Evolutionary conservation across 345 rosid species (phyloP).

Genomic region (Anacardium occidentale): DNA sequence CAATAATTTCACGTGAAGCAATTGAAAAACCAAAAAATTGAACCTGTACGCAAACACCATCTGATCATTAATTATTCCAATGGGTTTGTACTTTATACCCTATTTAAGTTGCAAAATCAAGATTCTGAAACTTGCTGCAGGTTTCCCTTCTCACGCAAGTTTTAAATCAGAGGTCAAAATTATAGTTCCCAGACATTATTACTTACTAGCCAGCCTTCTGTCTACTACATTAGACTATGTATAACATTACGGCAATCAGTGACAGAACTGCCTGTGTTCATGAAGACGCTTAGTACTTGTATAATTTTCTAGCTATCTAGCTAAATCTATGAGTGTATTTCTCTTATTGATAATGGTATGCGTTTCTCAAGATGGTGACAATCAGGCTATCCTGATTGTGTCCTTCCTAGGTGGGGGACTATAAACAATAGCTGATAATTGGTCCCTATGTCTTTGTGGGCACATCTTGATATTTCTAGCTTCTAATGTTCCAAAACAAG

Average conservation of each 20-base stretch:
- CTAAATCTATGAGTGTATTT: background rate
- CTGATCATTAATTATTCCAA: background rate
- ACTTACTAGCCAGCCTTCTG: background rate
- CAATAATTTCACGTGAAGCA: no score
- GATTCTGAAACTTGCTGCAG: background rate
- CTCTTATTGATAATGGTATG: background rate
- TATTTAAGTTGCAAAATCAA: background rate
- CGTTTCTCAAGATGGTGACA: background rate
- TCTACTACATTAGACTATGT: background rate
- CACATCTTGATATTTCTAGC: no score
- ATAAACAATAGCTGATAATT: background rate
- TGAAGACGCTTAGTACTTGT: background rate
- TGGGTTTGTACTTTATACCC: no score
- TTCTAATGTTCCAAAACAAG: no score
- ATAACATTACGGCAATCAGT: background rate
- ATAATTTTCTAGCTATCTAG: background rate
- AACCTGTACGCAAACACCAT: background rate
- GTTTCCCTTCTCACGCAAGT: background rate
- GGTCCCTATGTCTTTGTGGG: no score
- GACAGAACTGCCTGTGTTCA: constrained; percentile 3
- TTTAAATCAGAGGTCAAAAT: background rate
- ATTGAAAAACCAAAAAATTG: no score
- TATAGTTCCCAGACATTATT: background rate
- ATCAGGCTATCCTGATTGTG: background rate
- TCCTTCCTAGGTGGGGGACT: constrained; percentile 20